Base-by-base conservation (phyloP, 2,329 filamentous ascomycete genomes). In the Bipolaris zeicola region DNA sequence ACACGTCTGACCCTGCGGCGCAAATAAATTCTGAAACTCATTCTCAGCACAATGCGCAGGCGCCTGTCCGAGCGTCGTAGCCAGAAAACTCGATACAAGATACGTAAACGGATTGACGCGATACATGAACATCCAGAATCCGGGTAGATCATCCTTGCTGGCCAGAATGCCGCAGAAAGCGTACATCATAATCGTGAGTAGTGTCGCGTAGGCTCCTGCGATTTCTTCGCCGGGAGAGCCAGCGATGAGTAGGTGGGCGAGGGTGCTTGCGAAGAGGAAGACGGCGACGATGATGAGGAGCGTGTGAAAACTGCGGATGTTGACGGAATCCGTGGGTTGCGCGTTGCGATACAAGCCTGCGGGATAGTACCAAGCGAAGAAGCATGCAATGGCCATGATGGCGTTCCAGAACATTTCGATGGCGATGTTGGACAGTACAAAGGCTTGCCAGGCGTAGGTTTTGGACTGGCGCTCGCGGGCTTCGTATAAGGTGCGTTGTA, bases 71-170 rank as follows among this genome's bases (percentile, higher is more conserved):
- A 88, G 71, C 51, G 76, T 71, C 0, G 76, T 70, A 1, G 71
- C 61, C 26, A 78, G 88, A 59, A 90, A 86, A 0, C 86, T 87
- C 0, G 83, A 86, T 6, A 87, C 79, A 8, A 85, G 81, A 73
- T 90, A 91, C 0, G 86, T 89, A 59, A 90, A 87, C 0, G 87
- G 88, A 0, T 83, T 86, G 16, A 86, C 79, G 18, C 85, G 81
- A 72, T 91, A 89, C 89, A 92, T 91, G 77, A 90, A 92, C 63
- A 86, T 87, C 89, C 89, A 92, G 78, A 92, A 92, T 0, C 84
- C 80, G 0, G 89, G 89, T 1, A 92, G 78, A 0, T 80, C 79
- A 2, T 72, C 58, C 0, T 86, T 83, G 0, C 81, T 74, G 54
- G 87, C 84, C 42, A 91, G 77, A 5, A 91, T 88, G 66, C 87